Base-by-base conservation (phyloP, 2,329 filamentous ascomycete genomes). In the Xylaria sp. region DNA sequence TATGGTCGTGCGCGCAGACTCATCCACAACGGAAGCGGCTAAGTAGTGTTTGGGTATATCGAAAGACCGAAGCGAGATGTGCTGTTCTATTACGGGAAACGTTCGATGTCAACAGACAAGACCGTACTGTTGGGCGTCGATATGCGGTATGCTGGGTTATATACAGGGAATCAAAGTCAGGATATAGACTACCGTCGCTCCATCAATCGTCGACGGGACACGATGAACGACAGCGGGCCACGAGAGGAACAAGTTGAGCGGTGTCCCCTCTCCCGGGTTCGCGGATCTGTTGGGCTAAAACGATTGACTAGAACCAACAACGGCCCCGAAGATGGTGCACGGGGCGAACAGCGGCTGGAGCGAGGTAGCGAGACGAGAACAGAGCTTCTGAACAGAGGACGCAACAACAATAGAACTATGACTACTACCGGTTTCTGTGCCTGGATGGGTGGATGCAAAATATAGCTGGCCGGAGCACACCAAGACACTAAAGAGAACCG, bases 261-360 rank as follows among this genome's bases (percentile, higher is more conserved):
- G 29, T 38, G 21, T n/a, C 7, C 5, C 15, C 29, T 9, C 44
- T 31, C 19, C 19, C 13, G 31, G 23, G 35, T 33, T 17, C 9
- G 47, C 5, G 31, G 37, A n/a, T 52, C 46, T 7, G 25, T 55
- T 58, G 62, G 49, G 53, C 29, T 52, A 40, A 58, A 64, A 54
- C 58, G 62, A 64, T 48, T 27, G 58, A 55, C 54, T 35, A 47
- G 58, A 55, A 58, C 27, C 40, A 38, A 48, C 37, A 19, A 37
- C 29, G 52, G 41, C 43, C 31, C 15, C 23, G 52, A 46, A 47
- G 48, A 52, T 29, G 46, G 40, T 29, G 35, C 25, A n/a, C 29
- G 29, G 25, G 40, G 38, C 10, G 43, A 48, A 29, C 23, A 37
- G 40, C 10, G 35, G 27, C 25, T 4, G 17, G 37, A 31, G 44